Base-by-base conservation (phyloP, 2,329 filamentous ascomycete species). In the Colletotrichum sp. region DNA sequence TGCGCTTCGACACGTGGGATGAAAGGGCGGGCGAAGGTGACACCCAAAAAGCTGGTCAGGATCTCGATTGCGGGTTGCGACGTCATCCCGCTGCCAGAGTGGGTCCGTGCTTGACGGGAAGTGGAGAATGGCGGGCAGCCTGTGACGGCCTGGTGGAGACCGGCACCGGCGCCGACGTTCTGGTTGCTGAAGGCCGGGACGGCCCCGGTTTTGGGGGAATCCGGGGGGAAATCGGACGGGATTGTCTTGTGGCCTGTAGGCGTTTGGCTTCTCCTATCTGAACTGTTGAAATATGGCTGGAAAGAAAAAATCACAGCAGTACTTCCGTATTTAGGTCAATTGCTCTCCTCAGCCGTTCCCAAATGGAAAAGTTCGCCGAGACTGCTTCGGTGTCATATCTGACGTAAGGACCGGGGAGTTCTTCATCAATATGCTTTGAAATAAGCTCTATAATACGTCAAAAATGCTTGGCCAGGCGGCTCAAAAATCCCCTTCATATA, bases 31-130 rank as follows among this genome's bases (percentile, higher is more conserved):
- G 72, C 16, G 26, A 30, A 12, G 2, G 21, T 24, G 52, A 72
- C 60, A 63, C 49, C 68, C 55, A 62, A 26, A 63, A 34, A 66
- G 24, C 55, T n/a, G 73, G 69, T 49, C 32, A 60, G 72, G 70
- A 76, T 76, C 73, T 68, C 64, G 73, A 76, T 76, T 76, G 63
- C 70, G 73, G 70, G 59, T 30, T 64, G 26, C 73, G 73, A 76
- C 73, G 73, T 76, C 73, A 76, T 76, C 73, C 63, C 70, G 64
- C 70, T 49, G 57, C 44, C 12, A 18, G 16, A 24, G 52, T 62
- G 59, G 32, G 68, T 16, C 64, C 26, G 36, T 67, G 21, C 73
- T 18, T 10, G 24, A 26, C 64, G 57, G 26, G 1, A 21, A 52
- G 73, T 69, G 73, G 73, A 2, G 32, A 60, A 6, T 63, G 7